A percentile compares a stretch with the other conserved stretches of the same genome.
Conservation (phyloP, 139 green algal species). For the Ettlia oleoabundans region DNA sequence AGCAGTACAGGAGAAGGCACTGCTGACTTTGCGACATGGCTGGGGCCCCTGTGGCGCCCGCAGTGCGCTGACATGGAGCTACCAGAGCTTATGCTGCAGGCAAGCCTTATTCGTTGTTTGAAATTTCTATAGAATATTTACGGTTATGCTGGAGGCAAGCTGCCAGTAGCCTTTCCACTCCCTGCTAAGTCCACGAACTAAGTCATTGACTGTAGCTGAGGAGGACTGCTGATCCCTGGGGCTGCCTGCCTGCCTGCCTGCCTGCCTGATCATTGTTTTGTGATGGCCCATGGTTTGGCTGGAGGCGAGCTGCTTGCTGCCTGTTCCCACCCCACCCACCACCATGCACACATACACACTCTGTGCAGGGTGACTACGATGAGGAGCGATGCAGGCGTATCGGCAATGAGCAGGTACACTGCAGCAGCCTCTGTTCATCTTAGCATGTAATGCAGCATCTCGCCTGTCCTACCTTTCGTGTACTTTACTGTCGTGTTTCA, state of each 20-base stretch:
- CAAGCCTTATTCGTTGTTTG: not conserved
- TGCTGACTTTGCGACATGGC: conserved; percentile 2
- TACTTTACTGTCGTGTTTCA: no score
- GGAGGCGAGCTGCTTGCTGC: no score
- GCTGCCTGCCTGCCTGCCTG: no score
- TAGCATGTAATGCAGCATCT: no score
- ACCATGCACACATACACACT: not conserved
- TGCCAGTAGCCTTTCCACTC: no score
- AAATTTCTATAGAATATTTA: not conserved
- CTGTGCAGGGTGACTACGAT: conserved; percentile 2
- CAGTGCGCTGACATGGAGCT: conserved; percentile 11
- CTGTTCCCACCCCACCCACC: not conserved
- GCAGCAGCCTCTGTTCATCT: no score
- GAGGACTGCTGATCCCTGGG: no score
- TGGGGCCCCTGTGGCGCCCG: conserved; percentile 24
- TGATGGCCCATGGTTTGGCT: no score
- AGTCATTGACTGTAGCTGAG: no score
- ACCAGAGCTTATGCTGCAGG: conserved; percentile 34
- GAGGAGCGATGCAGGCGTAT: conserved; percentile 10
- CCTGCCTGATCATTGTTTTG: no score
- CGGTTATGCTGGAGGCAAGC: not conserved
- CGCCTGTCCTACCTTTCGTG: no score
- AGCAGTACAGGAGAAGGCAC: not conserved
- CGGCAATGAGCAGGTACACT: conserved; percentile 21
- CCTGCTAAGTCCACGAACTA: no score